Percentiles rank a stretch among this genome's conserved stretches.
Evolutionary conservation across 2,329 filamentous ascomycete genomes (phyloP).

Genomic region (Delphinella strobiligena): DNA sequence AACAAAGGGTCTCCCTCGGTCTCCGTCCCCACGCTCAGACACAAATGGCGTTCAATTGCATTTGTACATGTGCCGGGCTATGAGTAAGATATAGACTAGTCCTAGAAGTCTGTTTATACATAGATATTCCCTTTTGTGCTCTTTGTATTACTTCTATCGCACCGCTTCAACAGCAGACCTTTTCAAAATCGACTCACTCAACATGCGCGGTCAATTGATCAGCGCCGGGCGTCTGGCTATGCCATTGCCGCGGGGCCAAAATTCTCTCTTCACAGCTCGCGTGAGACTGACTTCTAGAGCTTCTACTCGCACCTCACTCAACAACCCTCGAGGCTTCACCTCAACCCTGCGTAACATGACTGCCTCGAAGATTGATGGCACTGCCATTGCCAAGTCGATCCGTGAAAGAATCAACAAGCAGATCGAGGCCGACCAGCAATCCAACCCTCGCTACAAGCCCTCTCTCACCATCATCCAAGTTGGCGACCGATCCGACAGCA

Average conservation of each 20-base stretch:
- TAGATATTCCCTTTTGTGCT: no score
- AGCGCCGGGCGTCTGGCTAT: constrained; percentile 5
- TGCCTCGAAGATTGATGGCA: constrained; percentile 89
- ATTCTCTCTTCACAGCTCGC: constrained; percentile 1
- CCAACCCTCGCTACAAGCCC: constrained; percentile 79
- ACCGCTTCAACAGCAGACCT: no score
- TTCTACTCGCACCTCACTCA: neutral
- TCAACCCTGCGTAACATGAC: constrained; percentile 56
- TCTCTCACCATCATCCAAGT: constrained; percentile 94
- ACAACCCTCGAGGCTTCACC: constrained; percentile 29
- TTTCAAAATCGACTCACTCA: no score
- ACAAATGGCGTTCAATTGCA: no score
- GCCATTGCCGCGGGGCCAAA: constrained; percentile 6
- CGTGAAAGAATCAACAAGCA: constrained; percentile 69
- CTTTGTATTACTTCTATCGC: no score
- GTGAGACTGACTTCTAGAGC: neutral
- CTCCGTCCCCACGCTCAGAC: no score
- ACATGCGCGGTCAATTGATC: constrained; percentile 10
- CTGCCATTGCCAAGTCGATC: constrained; percentile 83
- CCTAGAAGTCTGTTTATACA: no score
- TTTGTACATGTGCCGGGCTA: no score
- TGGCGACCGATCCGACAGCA: constrained; percentile 83
- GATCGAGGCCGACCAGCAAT: constrained; percentile 68
- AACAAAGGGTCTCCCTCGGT: no score
- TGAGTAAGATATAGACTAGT: no score